Conservation (phyloP, 1,139 yeast species). For the Zygosaccharomyces sapae region DNA sequence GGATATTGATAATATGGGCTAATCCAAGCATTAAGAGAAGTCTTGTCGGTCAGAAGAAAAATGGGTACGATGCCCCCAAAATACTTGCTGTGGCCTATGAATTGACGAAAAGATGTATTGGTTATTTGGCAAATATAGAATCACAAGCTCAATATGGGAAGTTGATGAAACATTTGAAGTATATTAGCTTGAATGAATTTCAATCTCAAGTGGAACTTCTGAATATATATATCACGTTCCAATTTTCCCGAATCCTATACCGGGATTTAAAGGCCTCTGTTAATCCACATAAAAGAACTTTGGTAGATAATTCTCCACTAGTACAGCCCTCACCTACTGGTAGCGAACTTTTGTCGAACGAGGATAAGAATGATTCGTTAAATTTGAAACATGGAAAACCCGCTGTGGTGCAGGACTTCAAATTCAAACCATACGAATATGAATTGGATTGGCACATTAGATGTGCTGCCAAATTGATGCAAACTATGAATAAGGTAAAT, state of each 20-base stretch:
- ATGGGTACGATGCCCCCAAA: slow-evolving; percentile 44
- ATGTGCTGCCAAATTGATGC: slow-evolving; percentile 58
- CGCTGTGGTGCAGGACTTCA: slow-evolving; percentile 37
- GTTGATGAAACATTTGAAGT: slow-evolving; percentile 57
- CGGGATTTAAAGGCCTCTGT: slow-evolving; percentile 9
- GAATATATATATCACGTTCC: slow-evolving; percentile 64
- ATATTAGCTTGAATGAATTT: slow-evolving; percentile 42
- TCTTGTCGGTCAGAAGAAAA: slow-evolving; percentile 35
- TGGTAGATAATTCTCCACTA: not conserved
- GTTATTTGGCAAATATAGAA: slow-evolving; percentile 54
- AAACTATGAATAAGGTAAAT: slow-evolving; percentile 55
- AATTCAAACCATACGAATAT: slow-evolving; percentile 58
- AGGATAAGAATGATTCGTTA: slow-evolving; percentile 4
- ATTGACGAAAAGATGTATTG: slow-evolving; percentile 60
- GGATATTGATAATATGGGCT: slow-evolving; percentile 58
- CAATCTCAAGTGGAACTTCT: slow-evolving; percentile 48
- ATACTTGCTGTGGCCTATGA: slow-evolving; percentile 57
- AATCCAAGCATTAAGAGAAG: slow-evolving; percentile 54
- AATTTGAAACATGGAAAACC: slow-evolving; percentile 4
- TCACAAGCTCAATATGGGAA: slow-evolving; percentile 29
- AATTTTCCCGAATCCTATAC: slow-evolving; percentile 42
- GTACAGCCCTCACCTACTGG: not conserved
- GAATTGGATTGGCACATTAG: slow-evolving; percentile 77
- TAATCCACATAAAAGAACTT: not conserved
- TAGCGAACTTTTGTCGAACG: not conserved